Evolutionary conservation across 2,329 filamentous ascomycete genomes (phyloP).

Genomic region (Aspergillus ibericus): DNA sequence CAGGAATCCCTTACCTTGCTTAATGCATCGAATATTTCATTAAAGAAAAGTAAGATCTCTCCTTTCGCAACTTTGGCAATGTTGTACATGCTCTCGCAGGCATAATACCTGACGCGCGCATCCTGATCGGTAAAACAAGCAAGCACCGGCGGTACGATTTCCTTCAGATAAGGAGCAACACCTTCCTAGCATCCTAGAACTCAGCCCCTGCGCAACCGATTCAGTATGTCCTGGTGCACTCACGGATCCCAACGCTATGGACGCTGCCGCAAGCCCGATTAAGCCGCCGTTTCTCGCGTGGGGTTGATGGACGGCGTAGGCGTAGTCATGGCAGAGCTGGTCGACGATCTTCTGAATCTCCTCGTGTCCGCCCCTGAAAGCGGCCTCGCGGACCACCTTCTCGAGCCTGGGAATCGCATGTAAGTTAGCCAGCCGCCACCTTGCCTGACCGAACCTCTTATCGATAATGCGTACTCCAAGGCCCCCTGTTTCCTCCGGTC

Average conservation of each 20-base stretch:
- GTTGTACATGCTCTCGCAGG: conserved; percentile 99
- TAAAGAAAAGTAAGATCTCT: conserved; percentile 95
- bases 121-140: conserved; percentile 98
- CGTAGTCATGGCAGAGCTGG: conserved; percentile 96
- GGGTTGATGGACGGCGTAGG: conserved; percentile 94
- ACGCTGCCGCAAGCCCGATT: conserved; percentile 91
- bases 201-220: neutral
- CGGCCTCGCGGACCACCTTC: conserved; percentile 81
- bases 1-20: conserved; percentile 69
- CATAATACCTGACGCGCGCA: conserved; percentile 95
- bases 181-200: conserved; percentile 58
- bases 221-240: conserved; percentile 40
- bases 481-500: conserved; percentile 96
- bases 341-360: conserved; percentile 85
- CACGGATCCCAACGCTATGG: conserved; percentile 90
- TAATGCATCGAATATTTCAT: conserved; percentile 94
- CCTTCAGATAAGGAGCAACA: conserved; percentile 84
- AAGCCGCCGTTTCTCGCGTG: conserved; percentile 95
- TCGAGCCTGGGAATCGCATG: conserved; percentile 65
- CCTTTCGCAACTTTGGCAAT: conserved; percentile 99
- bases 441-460: neutral
- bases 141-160: conserved; percentile 93
- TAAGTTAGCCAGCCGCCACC: conserved; percentile 10
- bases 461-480: conserved; percentile 70
- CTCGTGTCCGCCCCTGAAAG: conserved; percentile 72